Conservation (phyloP, 345 rosid genomes). For the Aegle marmelos region DNA sequence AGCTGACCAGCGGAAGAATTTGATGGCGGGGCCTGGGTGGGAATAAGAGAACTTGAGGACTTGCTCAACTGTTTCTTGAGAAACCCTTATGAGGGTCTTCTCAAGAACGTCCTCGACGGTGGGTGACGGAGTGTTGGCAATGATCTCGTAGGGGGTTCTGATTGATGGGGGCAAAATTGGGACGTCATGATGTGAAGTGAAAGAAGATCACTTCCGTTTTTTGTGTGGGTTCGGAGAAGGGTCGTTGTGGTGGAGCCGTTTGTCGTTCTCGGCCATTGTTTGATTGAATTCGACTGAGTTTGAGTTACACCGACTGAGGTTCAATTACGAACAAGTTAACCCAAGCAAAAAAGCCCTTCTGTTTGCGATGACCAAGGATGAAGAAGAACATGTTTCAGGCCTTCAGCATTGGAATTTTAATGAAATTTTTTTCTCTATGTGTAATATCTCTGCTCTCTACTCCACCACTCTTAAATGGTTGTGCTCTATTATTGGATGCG, state of each 20-base stretch:
- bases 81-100: conserved; percentile 37
- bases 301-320: neutral
- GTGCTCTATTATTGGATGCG: too few relatives aligned
- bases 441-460: too few relatives aligned
- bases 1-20: conserved; percentile 69
- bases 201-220: conserved; percentile 19
- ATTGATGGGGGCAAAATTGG: conserved; percentile 37
- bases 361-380: neutral
- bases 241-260: conserved; percentile 3
- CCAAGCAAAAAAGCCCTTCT: neutral
- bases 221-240: neutral
- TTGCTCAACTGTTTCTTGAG: conserved; percentile 46
- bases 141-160: conserved; percentile 42
- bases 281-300: neutral
- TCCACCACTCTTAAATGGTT: too few relatives aligned
- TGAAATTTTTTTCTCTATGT: too few relatives aligned
- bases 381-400: neutral
- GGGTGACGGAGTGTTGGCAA: conserved; percentile 45
- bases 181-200: conserved; percentile 37
- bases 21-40: conserved; percentile 52
- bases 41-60: conserved; percentile 56
- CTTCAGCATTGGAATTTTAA: too few relatives aligned
- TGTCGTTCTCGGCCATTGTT: conserved; percentile 8
- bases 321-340: neutral
- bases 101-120: conserved; percentile 40